These are phyloP conservation scores for Diaporthe citrichinensis DNA, from an alignment of 2,329 filamentous ascomycete species.

Conservation along the genomic window DNA sequence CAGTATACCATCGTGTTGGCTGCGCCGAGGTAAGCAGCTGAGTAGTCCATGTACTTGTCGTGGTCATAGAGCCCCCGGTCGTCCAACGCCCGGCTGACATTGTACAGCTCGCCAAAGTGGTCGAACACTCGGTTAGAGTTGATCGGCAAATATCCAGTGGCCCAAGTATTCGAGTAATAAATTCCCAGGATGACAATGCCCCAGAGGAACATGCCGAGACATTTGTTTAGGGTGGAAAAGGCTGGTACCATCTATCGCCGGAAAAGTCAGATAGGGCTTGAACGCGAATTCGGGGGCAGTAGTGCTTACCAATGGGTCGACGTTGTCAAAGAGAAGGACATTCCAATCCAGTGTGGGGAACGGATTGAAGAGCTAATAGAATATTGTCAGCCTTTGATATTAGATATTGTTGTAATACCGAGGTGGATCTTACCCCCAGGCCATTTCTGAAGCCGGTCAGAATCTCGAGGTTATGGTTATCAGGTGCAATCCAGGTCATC, in stretches of 20 bases:
- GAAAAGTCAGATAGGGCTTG: background rate
- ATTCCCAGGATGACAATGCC: conserved; percentile 64
- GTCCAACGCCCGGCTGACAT: conserved; percentile 50
- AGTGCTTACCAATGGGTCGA: conserved; percentile 57
- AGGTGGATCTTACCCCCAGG: conserved; percentile 43
- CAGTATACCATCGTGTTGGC: conserved; percentile 57
- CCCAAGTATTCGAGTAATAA: conserved; percentile 32
- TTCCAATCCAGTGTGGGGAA: conserved; percentile 55
- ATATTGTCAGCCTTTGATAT: background rate
- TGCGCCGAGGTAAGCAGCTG: conserved; percentile 46
- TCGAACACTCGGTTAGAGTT: conserved; percentile 67
- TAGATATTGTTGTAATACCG: fast-evolving
- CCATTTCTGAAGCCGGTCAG: conserved; percentile 53
- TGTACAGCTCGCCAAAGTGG: conserved; percentile 64
- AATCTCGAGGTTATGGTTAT: conserved; percentile 50
- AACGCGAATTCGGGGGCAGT: conserved; percentile 53
- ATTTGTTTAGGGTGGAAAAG: conserved; percentile 68
- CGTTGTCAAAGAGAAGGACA: conserved; percentile 30
- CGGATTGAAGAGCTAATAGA: conserved; percentile 49
- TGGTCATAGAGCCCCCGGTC: conserved; percentile 45
- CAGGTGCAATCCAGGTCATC: conserved; percentile 67
- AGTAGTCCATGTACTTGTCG: conserved; percentile 46
- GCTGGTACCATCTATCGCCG: background rate
- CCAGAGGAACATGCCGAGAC: conserved; percentile 69
- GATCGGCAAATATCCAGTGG: conserved; percentile 61